Base-by-base conservation (phyloP, 768 basidiomycete species). In the Goffeauzyma gilvescens region DNA sequence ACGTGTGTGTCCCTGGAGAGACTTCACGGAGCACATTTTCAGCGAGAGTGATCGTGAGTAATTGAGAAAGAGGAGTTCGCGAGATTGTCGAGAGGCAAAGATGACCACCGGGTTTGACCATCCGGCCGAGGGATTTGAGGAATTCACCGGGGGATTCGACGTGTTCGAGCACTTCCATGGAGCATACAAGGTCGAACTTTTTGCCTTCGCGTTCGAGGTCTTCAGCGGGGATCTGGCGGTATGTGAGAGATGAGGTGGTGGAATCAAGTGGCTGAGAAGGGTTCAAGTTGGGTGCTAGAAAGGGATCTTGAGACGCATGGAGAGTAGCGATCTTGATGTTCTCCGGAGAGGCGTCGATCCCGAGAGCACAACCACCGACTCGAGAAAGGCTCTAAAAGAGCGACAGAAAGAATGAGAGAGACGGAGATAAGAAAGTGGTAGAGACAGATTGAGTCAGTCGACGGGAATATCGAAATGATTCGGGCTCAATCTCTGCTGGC, bases 121-220 rank as follows among this genome's bases (percentile, higher is more conserved):
- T 72, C 45, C 78, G 71, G 0, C 81, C 81, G 51, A 86, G 80
- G 28, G 78, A 75, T 22, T 73, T 68, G 37, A 98, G 70, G 62
- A 98, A 98, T 6, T 71, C 70, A 5, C 74, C 69, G 1, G 93
- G 89, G 55, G 90, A 79, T 58, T 93, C 82, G 38, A 98, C 93
- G 57, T 98, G 93, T 66, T 98, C 93, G 23, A 98, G 59, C 6
- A 98, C 90, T 63, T 98, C 93, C 84, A 96, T 84, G 8, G 87
- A 81, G 59, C 86, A 93, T 12, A 98, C 87, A 15, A 87, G 73
- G 59, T 96, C 90, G 58, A 79, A 96, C 39, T 74, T 74, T 12
- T 72, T 60, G 4, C 76, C 75, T 9, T 70, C 57, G 22, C 54
- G 50, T 14, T 82, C 64, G 3, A 98, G 71, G 1, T 69, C 69